Base-by-base conservation (phyloP, 2,329 filamentous ascomycete genomes). In the Lasiodiplodia sp. region DNA sequence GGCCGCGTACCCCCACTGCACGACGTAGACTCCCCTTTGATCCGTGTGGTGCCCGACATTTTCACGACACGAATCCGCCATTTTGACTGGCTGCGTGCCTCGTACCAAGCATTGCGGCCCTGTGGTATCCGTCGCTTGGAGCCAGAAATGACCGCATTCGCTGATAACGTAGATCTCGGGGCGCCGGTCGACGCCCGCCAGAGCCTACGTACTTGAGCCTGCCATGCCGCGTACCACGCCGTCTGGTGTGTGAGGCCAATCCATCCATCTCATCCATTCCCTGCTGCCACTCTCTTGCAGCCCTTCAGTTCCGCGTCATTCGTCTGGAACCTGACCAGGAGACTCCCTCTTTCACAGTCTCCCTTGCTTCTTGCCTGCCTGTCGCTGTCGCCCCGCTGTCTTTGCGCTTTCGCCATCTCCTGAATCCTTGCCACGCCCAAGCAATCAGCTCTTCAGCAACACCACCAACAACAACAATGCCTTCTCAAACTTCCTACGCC, bases 81-180 rank as follows among this genome's bases (percentile, higher is more conserved):
- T 40, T 38, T 53, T 53, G 63, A 67, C 53, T 67, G 65, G 65
- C 55, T 51, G 34, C 31, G 16, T 14, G 25, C 34, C 52, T 55
- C 65, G 52, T 58, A 57, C 55, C 65, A 67, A 67, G 65, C 65
- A 55, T 67, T 52, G 37, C 52, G 65, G 38, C 65, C 65, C 65
- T 67, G 65, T 40, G 28, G 44, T 52, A 57, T 57, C 65, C 65
- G 65, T 56, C 65, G 65, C 38, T 51, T 49, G 52, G 65, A 57
- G 52, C 65, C 65, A 67, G 53, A 67, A 67, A 67, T 67, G 65
- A 58, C 65, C 55, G 65, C 65, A 67, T 67, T 57, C 53, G 52
- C 53, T 67, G 65, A 67, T 67, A 67, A 64, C 60, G 60, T 52
- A 64, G 65, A 67, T 67, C 65, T 67, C 40, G 18, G 21, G 34